Evolutionary conservation across 1,139 yeast species (phyloP).

Genomic region (Kodamaea sp.): DNA sequence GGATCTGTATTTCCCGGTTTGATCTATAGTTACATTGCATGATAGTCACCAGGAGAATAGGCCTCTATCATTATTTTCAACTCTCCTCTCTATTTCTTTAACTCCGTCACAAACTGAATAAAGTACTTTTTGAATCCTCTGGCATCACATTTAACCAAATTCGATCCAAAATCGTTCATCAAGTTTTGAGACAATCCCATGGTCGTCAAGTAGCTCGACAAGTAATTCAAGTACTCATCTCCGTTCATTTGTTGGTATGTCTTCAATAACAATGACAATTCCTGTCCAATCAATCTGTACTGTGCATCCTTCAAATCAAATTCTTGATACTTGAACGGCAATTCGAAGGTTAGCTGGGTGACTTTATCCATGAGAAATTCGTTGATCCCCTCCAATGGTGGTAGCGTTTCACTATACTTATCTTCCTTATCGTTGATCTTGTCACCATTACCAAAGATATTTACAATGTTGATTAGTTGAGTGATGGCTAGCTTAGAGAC

Average conservation of each 20-base stretch:
- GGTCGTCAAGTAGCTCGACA: slow-evolving; percentile 56
- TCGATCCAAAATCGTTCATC: slow-evolving; percentile 57
- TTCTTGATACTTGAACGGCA: slow-evolving; percentile 69
- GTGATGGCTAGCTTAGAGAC: slow-evolving; percentile 71
- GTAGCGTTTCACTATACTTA: slow-evolving; percentile 53
- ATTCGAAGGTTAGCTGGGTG: slow-evolving; percentile 71
- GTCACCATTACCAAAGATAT: slow-evolving; percentile 63
- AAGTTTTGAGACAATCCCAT: slow-evolving; percentile 62
- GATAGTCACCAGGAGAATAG: too few species aligned
- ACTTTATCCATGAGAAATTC: slow-evolving; percentile 68
- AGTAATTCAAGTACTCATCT: slow-evolving; percentile 47
- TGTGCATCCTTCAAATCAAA: slow-evolving; percentile 79
- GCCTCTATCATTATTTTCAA: background rate
- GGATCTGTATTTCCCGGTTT: too few species aligned
- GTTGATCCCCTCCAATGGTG: slow-evolving; percentile 69
- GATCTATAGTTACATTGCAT: too few species aligned
- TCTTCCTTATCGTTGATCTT: slow-evolving; percentile 56
- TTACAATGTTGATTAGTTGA: slow-evolving; percentile 67
- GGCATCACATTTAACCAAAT: slow-evolving; percentile 53
- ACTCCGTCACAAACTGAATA: slow-evolving; percentile 53
- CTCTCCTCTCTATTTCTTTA: slow-evolving; percentile 20
- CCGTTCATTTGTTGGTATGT: slow-evolving; percentile 49
- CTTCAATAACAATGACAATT: slow-evolving; percentile 70
- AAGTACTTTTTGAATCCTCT: slow-evolving; percentile 69
- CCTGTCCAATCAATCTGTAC: slow-evolving; percentile 70